Conservation (phyloP, 441 rosid genomes). For the Biscutella laevigata region DNA sequence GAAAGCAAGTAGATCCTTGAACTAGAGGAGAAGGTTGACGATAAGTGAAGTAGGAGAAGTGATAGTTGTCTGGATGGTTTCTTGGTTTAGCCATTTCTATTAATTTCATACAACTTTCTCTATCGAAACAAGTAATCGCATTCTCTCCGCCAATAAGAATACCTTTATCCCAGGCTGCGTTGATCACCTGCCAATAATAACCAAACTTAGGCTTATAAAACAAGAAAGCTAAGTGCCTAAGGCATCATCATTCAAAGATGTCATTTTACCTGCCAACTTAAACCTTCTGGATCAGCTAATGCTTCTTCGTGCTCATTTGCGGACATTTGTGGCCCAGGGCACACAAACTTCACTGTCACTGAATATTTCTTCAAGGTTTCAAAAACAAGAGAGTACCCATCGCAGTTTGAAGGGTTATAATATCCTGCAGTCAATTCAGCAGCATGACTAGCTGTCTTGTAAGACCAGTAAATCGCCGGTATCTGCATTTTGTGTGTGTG, state of each 20-base stretch:
- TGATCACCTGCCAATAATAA: slow-evolving; percentile 39
- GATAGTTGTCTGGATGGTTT: slow-evolving; percentile 52
- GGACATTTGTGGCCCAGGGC: slow-evolving; percentile 40
- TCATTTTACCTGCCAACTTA: slow-evolving; percentile 61
- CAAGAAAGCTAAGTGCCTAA: too few species aligned
- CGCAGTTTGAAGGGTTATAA: slow-evolving; percentile 57
- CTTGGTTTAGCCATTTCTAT: slow-evolving; percentile 64
- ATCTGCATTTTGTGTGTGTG: slow-evolving; percentile 33
- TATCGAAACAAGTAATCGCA: slow-evolving; percentile 46
- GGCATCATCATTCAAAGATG: neutral
- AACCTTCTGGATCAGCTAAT: slow-evolving; percentile 58
- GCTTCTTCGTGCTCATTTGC: slow-evolving; percentile 40
- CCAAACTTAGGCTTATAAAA: slow-evolving; percentile 8
- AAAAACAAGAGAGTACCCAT: slow-evolving; percentile 54
- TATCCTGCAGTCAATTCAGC: slow-evolving; percentile 71
- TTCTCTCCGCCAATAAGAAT: slow-evolving; percentile 54
- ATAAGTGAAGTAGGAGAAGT: slow-evolving; percentile 51
- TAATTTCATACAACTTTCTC: slow-evolving; percentile 52
- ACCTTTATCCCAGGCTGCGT: slow-evolving; percentile 63
- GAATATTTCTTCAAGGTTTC: slow-evolving; percentile 53
- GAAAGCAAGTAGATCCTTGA: slow-evolving; percentile 50
- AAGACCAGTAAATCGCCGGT: slow-evolving; percentile 68
- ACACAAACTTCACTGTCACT: slow-evolving; percentile 46
- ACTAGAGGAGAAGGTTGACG: slow-evolving; percentile 53
- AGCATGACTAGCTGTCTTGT: slow-evolving; percentile 62